Evolutionary conservation across 2,329 filamentous ascomycete species (phyloP).

Genomic region (Didymella pinodella): DNA sequence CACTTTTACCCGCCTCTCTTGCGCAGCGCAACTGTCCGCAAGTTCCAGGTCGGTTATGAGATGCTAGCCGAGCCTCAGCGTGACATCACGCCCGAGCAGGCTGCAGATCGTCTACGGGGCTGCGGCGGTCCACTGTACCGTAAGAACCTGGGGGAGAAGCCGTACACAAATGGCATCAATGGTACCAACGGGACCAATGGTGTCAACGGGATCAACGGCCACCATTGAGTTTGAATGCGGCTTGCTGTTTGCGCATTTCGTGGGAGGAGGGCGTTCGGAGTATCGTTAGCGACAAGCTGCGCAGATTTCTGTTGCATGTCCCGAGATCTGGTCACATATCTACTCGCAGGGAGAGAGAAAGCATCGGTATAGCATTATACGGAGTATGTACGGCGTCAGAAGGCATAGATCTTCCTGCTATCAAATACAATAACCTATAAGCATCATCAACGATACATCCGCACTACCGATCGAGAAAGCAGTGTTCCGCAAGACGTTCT

Average conservation of each 20-base stretch:
- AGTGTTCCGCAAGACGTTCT: background rate
- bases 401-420: background rate
- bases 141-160: slow-evolving; percentile 56
- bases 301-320: slow-evolving; percentile 1
- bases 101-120: slow-evolving; percentile 75
- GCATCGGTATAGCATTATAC: slow-evolving; percentile 16
- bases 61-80: slow-evolving; percentile 97
- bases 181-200: slow-evolving; percentile 30
- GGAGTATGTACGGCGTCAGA: slow-evolving; percentile 12
- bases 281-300: background rate
- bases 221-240: slow-evolving; percentile 14
- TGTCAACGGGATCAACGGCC: slow-evolving; percentile 25
- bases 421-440: background rate
- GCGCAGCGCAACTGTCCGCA: slow-evolving; percentile 89
- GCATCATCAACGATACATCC: too few species aligned
- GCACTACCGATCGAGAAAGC: background rate
- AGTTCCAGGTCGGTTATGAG: slow-evolving; percentile 97
- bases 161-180: slow-evolving; percentile 22
- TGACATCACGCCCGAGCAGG: slow-evolving; percentile 97
- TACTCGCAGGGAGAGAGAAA: background rate
- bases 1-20: slow-evolving; percentile 97
- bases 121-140: slow-evolving; percentile 87
- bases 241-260: background rate
- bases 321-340: background rate
- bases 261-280: slow-evolving; percentile 10